These are phyloP conservation scores for Dinochytrium kinnereticum DNA, from an alignment of 371 early-diverging fungal species.

Conservation along the genomic window DNA sequence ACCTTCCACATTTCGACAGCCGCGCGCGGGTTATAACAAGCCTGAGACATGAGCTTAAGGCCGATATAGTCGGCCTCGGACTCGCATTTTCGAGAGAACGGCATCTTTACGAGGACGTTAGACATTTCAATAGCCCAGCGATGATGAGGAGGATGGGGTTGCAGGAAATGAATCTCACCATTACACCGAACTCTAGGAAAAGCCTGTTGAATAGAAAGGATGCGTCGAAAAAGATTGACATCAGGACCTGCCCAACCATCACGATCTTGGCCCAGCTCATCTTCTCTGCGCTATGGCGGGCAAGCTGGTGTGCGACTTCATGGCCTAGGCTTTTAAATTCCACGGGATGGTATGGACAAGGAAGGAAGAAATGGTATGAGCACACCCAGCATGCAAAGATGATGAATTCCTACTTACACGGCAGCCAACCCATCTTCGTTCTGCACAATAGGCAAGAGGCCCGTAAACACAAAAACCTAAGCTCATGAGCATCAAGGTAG, in stretches of 20 bases:
- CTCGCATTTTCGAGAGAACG: conserved; percentile 85
- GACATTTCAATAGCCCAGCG: too few species aligned
- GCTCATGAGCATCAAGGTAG: not conserved
- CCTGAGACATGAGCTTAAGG: conserved; percentile 84
- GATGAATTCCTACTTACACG: conserved; percentile 83
- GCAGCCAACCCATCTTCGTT: conserved; percentile 93
- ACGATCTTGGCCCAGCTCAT: conserved; percentile 75
- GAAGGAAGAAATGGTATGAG: conserved; percentile 75
- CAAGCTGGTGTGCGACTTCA: conserved; percentile 78
- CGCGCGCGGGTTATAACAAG: conserved; percentile 88
- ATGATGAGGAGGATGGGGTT: too few species aligned
- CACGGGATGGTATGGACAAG: conserved; percentile 14
- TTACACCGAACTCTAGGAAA: conserved; percentile 63
- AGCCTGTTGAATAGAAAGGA: conserved; percentile 56
- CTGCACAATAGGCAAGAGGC: conserved; percentile 78
- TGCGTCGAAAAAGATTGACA: conserved; percentile 61
- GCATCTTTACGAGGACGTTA: too few species aligned
- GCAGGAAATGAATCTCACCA: too few species aligned
- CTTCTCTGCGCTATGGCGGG: conserved; percentile 62
- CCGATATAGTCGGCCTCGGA: conserved; percentile 91
- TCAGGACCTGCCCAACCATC: conserved; percentile 55
- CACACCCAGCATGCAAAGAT: too few species aligned
- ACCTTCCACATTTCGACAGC: conserved; percentile 64
- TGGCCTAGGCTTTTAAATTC: conserved; percentile 22
- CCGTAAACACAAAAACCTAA: conserved; percentile 85